phyloP scores from a whole-genome alignment of 768 basidiomycete genomes.

The Hebeloma cylindrosporum region DNA sequence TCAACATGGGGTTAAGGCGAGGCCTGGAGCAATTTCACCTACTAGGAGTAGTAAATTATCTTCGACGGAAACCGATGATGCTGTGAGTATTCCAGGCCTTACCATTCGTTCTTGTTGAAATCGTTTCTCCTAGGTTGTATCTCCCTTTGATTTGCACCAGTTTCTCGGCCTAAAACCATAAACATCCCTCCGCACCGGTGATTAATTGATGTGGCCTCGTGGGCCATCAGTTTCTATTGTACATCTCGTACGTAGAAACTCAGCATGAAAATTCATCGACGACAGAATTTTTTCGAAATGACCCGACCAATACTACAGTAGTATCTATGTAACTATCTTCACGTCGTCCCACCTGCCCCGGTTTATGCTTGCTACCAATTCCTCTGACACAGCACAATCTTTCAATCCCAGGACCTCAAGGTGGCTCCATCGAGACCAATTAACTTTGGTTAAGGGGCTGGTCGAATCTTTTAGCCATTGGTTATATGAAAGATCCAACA shows the following conservation, averaged over 20 bases:
- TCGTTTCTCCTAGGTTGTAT: slow-evolving; percentile 36
- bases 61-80: slow-evolving; percentile 32
- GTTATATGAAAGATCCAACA: slow-evolving; percentile 73
- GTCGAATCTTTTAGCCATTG: slow-evolving; percentile 35
- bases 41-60: slow-evolving; percentile 26
- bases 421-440: slow-evolving; percentile 58
- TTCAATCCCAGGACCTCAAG: slow-evolving; percentile 58
- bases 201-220: too few relatives aligned
- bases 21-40: slow-evolving; percentile 50
- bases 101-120: not conserved
- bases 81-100: slow-evolving; percentile 30
- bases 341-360: slow-evolving; percentile 68
- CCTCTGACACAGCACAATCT: slow-evolving; percentile 46
- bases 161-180: slow-evolving; percentile 51
- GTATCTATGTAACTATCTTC: slow-evolving; percentile 8
- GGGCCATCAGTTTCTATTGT: too few relatives aligned
- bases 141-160: slow-evolving; percentile 52
- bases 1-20: slow-evolving; percentile 46
- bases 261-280: slow-evolving; percentile 2
- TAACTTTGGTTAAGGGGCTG: slow-evolving; percentile 46
- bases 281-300: not conserved
- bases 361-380: slow-evolving; percentile 50
- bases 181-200: too few relatives aligned
- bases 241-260: too few relatives aligned
- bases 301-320: not conserved